Evolutionary conservation across 306 rosid genomes (phyloP).

Genomic region (Prunus davidiana): DNA sequence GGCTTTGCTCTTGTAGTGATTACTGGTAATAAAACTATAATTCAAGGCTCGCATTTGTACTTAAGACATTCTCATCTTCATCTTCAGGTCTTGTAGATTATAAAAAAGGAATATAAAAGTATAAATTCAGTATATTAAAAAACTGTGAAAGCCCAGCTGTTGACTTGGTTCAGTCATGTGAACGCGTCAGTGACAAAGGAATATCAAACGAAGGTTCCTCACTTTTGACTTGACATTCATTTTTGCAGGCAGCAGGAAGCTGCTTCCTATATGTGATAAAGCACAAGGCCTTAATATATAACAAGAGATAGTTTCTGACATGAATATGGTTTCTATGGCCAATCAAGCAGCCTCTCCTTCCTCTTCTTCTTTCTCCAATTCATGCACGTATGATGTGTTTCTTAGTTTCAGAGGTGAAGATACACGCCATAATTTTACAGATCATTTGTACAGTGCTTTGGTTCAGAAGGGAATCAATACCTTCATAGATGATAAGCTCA

Average conservation of each 20-base stretch:
- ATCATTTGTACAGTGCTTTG: neutral
- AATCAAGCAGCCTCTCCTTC: neutral
- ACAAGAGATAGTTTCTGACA: neutral
- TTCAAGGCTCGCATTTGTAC: neutral
- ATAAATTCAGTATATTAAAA: no score
- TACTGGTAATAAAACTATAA: slow-evolving; percentile 47
- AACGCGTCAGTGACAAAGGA: no score
- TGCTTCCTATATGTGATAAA: neutral
- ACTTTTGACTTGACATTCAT: neutral
- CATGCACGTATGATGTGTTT: neutral
- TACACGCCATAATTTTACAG: neutral
- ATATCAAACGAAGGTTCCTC: neutral
- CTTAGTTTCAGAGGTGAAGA: neutral
- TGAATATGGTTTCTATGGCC: neutral
- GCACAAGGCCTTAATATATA: neutral
- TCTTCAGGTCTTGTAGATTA: neutral
- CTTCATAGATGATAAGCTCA: neutral
- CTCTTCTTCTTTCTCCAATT: neutral
- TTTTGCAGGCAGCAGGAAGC: neutral
- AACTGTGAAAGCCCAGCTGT: no score
- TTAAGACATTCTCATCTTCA: neutral
- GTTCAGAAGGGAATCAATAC: neutral
- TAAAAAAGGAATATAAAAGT: neutral
- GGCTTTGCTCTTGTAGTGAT: slow-evolving; percentile 68
- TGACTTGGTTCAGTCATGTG: no score